Evolutionary conservation across 345 rosid species (phyloP), one percentile per base, ranked within the genome.

Genomic region (Gynandropsis gynandra): DNA sequence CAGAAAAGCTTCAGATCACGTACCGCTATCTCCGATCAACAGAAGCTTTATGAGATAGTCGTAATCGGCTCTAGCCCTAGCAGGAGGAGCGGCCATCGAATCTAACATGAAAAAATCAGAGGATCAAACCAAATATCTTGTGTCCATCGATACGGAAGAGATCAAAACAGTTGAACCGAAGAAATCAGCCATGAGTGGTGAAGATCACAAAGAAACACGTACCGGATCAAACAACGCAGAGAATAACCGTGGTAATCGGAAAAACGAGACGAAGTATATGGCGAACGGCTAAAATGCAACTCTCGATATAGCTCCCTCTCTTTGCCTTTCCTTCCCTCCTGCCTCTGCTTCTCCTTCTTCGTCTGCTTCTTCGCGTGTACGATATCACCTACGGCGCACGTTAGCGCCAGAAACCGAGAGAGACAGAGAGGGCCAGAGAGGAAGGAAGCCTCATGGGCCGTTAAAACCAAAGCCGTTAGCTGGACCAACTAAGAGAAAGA

Each of bases 11-110:
- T 43, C 43, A 54, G 40, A 66, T 59, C 27, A 63, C 64, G 39
- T 35, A 80, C 87, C 90, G 54, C 87, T 80, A 46, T 83, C 90
- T 47, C 90, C 90, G 42, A 83, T 83, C 73, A 83, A 41, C 59
- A 83, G 84, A 59, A 83, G 90, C 74, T 83, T 80, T 15, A 83
- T 83, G 57, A 83, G 90, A 56, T 75, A 80, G 72, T 83, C 90
- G 52, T 83, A 80, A 62, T 83, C 90, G 34, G 90, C 78, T 34
- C 90, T 73, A 32, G 90, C 84, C 44, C 90, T 77, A 42, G 74
- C 77, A 32, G 87, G 90, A 43, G 90, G 82, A 58, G 82, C 84
- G 69, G 87, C 90, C 90, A 83, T 83, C 12, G 69, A 55, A 64
- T 68, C 59, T 60, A 39, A 39, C 1, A 16, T 13, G 2, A 5